Percentiles rank a stretch among this genome's conserved stretches.
phyloP scores from a whole-genome alignment of 805 yeast species.

The Metschnikowia gelsemii region DNA sequence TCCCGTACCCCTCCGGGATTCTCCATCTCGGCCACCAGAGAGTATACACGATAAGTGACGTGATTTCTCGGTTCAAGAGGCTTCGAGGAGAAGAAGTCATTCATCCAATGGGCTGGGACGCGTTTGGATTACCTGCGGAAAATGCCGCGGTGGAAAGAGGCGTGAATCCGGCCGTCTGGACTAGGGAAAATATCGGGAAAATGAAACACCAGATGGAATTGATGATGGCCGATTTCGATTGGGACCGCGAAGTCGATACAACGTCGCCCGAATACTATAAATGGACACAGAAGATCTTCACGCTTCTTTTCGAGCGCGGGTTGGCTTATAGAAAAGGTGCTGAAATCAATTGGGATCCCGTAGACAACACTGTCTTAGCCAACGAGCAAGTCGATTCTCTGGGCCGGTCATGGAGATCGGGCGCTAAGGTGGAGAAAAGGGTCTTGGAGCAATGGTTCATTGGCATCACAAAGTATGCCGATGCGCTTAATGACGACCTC shows the following conservation, averaged over 20 bases:
- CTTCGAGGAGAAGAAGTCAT: constrained; percentile 75
- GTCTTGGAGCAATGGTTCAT: constrained; percentile 90
- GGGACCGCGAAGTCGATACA: constrained; percentile 89
- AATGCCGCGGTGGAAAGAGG: constrained; percentile 92
- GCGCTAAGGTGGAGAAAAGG: constrained; percentile 86
- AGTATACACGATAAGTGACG: constrained; percentile 89
- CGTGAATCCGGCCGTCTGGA: constrained; percentile 81
- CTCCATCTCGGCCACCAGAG: constrained; percentile 93
- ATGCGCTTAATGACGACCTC: constrained; percentile 64
- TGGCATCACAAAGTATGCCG: constrained; percentile 81
- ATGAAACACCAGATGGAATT: constrained; percentile 81
- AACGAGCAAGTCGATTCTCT: constrained; percentile 91
- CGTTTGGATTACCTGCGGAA: constrained; percentile 97
- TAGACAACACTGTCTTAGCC: constrained; percentile 91
- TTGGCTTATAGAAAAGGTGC: constrained; percentile 84
- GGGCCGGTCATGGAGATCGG: constrained; percentile 96
- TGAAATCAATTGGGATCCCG: constrained; percentile 96
- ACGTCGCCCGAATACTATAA: constrained; percentile 85
- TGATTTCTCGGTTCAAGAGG: constrained; percentile 72
- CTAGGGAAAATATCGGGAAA: constrained; percentile 68
- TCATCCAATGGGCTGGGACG: constrained; percentile 99
- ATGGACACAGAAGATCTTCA: constrained; percentile 87
- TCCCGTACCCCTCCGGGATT: constrained; percentile 94
- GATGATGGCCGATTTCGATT: constrained; percentile 86
- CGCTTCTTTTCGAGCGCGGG: constrained; percentile 69